Conservation (phyloP, 1,284 basidiomycete genomes). For the Ustilago bromivora region DNA sequence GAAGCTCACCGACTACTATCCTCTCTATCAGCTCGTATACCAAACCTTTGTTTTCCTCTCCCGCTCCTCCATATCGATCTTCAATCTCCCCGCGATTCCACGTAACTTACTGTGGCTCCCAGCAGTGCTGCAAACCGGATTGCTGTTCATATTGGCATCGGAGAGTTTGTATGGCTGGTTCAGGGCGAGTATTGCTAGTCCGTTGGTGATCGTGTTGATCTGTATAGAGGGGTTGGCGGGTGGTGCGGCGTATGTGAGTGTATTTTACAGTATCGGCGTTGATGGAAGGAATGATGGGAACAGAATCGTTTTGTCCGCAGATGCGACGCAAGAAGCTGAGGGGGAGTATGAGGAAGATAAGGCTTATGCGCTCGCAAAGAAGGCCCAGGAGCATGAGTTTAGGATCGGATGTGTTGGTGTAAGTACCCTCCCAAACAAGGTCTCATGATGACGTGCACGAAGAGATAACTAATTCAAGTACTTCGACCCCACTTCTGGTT, state of each 20-base stretch:
- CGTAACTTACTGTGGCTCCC: conserved; percentile 79
- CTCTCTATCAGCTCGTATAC: conserved; percentile 73
- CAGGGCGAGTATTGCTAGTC: conserved; percentile 58
- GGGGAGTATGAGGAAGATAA: conserved; percentile 8
- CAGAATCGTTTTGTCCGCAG: conserved; percentile 7
- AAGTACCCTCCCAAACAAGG: neutral
- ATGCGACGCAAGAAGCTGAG: neutral
- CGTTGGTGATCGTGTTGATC: conserved; percentile 65
- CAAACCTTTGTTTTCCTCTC: conserved; percentile 94
- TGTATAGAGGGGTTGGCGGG: conserved; percentile 64
- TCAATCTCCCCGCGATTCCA: conserved; percentile 87
- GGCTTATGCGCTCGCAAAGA: conserved; percentile 13
- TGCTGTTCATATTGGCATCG: conserved; percentile 75
- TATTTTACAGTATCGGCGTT: conserved; percentile 63
- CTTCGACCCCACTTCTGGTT: neutral
- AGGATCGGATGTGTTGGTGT: conserved; percentile 64
- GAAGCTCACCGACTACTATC: conserved; percentile 91
- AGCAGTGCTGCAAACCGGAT: conserved; percentile 77
- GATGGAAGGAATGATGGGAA: conserved; percentile 20
- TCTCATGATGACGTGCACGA: neutral
- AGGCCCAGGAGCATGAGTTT: conserved; percentile 67
- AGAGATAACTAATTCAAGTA: conserved; percentile 7
- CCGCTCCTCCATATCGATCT: conserved; percentile 84
- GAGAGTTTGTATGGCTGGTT: conserved; percentile 73
- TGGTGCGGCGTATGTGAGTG: conserved; percentile 59